These are phyloP conservation scores for Xylaria venustula DNA, from an alignment of 495 filamentous ascomycete genomes.

Conservation along the genomic window DNA sequence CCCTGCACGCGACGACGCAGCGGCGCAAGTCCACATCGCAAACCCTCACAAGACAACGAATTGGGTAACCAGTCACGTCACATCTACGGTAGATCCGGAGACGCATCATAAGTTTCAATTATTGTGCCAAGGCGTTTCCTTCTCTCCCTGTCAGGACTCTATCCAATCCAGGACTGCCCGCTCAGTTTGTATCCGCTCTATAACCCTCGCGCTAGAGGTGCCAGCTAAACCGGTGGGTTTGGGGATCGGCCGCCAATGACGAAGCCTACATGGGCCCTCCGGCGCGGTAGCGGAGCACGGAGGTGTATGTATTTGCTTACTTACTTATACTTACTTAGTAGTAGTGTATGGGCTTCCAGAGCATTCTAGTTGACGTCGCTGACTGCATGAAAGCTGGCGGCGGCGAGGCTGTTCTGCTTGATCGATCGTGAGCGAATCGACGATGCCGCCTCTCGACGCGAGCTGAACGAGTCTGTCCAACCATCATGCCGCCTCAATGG, in stretches of 20 bases:
- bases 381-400: neutral
- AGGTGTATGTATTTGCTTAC: neutral
- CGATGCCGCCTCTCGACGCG: neutral
- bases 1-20: too few species aligned
- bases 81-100: neutral
- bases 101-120: slow-evolving; percentile 5
- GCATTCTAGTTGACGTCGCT: neutral
- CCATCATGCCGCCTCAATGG: slow-evolving; percentile 37
- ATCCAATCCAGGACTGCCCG: too few species aligned
- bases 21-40: too few species aligned
- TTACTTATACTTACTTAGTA: too few species aligned
- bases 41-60: neutral
- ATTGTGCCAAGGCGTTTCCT: neutral
- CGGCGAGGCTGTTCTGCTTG: neutral
- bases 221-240: neutral
- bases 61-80: neutral
- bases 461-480: neutral
- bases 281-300: too few species aligned
- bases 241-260: neutral
- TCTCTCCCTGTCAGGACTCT: too few species aligned
- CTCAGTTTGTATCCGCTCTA: too few species aligned
- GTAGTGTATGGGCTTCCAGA: neutral
- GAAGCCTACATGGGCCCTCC: neutral
- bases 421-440: slow-evolving; percentile 3
- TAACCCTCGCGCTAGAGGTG: too few species aligned